Evolutionary conservation across 352 stramenopile species (phyloP), one percentile per base, ranked within the genome.

Genomic region (Globisporangium nodosum): DNA sequence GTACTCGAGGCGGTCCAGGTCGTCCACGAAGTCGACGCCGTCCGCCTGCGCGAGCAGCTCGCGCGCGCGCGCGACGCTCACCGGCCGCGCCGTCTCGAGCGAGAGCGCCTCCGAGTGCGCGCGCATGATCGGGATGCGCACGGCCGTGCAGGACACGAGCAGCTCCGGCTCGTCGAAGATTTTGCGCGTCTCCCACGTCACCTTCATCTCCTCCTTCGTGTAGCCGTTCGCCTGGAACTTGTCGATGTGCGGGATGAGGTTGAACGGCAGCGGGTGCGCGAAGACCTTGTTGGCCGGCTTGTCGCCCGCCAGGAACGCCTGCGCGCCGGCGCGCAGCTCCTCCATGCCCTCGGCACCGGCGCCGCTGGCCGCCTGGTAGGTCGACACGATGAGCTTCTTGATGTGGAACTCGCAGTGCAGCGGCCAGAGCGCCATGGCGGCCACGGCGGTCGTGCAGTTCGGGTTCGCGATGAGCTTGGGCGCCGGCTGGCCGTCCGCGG

Each of bases 161-260:
- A 97, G 68, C 11, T 87, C 53, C 0, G 87, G 74, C 60, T 96
- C 85, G 66, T 82, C 87, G 63, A 98, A 98, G 74, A 99, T 99
- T 78, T 99, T 99, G 65, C 90, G 87, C 45, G 92, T 98, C 73
- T 99, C 96, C 96, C 96, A 99, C 54, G 95, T 97, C 39, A 99
- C 96, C 71, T 99, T 99, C 96, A 99, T 99, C 82, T 99, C 96
- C 71, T 99, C 96, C 81, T 99, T 99, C 39, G 96, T 99, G 80
- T 98, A 99, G 58, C 94, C 90, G 70, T 99, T 99, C 11, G 96
- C 85, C 76, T 99, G 96, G 70, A 99, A 99, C 70, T 98, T 98
- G 76, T 99, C 97, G 74, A 99, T 99, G 73, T 99, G 97, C 45
- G 97, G 97, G 71, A 99, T 99, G 21, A 99, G 87, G 79, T 99